Base-by-base conservation (phyloP, 306 rosid genomes). In the Potentilla sterilis region DNA sequence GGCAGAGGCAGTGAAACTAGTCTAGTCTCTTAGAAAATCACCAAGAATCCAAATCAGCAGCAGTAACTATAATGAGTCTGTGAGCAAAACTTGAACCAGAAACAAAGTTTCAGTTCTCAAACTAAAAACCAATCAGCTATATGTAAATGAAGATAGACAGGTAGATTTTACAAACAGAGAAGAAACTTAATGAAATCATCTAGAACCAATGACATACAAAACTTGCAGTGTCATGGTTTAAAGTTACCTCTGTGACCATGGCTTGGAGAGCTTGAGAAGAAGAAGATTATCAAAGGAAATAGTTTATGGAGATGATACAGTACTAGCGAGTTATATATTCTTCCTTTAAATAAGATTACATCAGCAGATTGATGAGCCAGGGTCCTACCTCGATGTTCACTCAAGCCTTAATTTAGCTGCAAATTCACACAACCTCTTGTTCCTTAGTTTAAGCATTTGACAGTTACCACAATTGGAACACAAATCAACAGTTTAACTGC, bases 171-270 rank as follows among this genome's bases (percentile, higher is more conserved):
- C 49, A 77, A 58, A 73, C 66, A 57, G 54, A 64, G 69, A 75
- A 69, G 67, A 41, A 18, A 21, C 57, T 28, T 58, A 8, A 59
- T 28, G 28, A 28, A 24, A 37, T 37, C 40, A 74, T 19, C 70
- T 12, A 10, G 43, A 35, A 32, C 22, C 0, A 73, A 57, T 55
- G n/a, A 49, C 48, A 72, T 19, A 24, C 9, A 12, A 80, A 49
- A 38, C 15, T 49, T 2, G n/a, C 7, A 77, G n/a, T 13, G 43
- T 52, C 4, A 44, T 58, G 51, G 70, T 58, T 32, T 34, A 61
- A 55, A 35, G 12, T 72, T 86, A 92, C 97, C 91, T 88, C 87
- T 44, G 84, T 67, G 76, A 76, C 79, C 93, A 88, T 82, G 85
- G 89, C 72, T 51, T 42, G 68, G 67, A 80, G 78, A 41, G 74